phyloP scores from a whole-genome alignment of 73 alveolate species.

The Uronychia binucleata region DNA sequence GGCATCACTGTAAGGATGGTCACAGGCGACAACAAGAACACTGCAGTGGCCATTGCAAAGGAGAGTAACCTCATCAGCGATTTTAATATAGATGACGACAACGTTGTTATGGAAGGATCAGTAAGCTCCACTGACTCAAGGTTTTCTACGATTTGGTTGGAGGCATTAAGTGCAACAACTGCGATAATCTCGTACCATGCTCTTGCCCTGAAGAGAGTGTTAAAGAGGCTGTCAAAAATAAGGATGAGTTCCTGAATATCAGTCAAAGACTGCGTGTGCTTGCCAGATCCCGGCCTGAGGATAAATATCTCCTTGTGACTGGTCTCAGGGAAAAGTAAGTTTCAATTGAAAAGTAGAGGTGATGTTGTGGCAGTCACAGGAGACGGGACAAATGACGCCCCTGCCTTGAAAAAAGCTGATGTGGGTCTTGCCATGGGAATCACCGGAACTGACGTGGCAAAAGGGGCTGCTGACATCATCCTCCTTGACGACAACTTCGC shows the following conservation, averaged over 20 bases:
- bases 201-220: constrained; percentile 42
- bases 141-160: constrained; percentile 38
- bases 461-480: constrained; percentile 92
- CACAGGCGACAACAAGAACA: constrained; percentile 82
- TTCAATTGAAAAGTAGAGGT: too few species aligned
- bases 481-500: constrained; percentile 85
- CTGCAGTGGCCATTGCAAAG: constrained; percentile 83
- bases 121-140: too few species aligned
- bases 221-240: constrained; percentile 74
- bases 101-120: constrained; percentile 36
- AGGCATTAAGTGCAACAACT: constrained; percentile 24
- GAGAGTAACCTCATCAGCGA: constrained; percentile 71
- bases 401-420: constrained; percentile 80
- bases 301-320: constrained; percentile 84
- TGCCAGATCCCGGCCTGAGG: constrained; percentile 94
- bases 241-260: constrained; percentile 66
- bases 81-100: constrained; percentile 36
- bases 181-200: constrained; percentile 7
- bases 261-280: constrained; percentile 74
- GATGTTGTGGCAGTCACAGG: constrained; percentile 96
- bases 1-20: constrained; percentile 89
- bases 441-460: constrained; percentile 95
- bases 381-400: constrained; percentile 93
- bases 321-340: constrained; percentile 86
- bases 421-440: constrained; percentile 92